phyloP scores from a whole-genome alignment of 495 filamentous ascomycete species.

The Hamigera avellanea region DNA sequence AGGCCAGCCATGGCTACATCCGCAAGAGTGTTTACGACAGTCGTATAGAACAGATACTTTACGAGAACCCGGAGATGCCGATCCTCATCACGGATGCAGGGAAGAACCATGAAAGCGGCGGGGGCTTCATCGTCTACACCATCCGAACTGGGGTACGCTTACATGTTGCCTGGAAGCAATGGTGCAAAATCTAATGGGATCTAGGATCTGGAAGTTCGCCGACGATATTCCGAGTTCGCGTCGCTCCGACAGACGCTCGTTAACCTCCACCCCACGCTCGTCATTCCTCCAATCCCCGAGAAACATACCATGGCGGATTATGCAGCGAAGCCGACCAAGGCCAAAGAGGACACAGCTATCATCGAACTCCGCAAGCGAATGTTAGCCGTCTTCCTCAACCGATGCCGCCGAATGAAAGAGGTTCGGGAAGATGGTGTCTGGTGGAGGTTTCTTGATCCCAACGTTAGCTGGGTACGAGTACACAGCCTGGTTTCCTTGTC shows the following conservation, averaged over 20 bases:
- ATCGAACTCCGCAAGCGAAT: conserved; percentile 95
- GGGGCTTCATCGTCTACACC: conserved; percentile 91
- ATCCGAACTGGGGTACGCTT: conserved; percentile 79
- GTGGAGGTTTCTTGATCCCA: conserved; percentile 95
- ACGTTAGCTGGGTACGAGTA: conserved; percentile 82
- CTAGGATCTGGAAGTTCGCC: conserved; percentile 87
- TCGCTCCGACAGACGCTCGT: conserved; percentile 81
- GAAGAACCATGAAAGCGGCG: conserved; percentile 84
- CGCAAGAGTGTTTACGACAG: conserved; percentile 85
- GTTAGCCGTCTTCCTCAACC: conserved; percentile 87
- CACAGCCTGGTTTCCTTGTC: neutral
- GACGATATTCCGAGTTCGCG: conserved; percentile 95
- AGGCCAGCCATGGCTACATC: conserved; percentile 25
- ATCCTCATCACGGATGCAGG: conserved; percentile 89
- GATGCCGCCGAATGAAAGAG: conserved; percentile 86
- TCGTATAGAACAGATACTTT: conserved; percentile 89
- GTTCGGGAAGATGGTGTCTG: conserved; percentile 89
- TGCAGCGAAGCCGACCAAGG: conserved; percentile 91
- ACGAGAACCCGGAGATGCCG: conserved; percentile 80
- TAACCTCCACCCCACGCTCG: conserved; percentile 81
- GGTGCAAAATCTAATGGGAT: neutral
- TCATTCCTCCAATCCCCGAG: conserved; percentile 94
- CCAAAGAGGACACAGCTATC: conserved; percentile 91
- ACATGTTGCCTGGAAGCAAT: neutral
- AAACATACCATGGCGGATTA: conserved; percentile 99